Evolutionary conservation across 345 rosid species (phyloP).

Genomic region (Aurinia saxatilis): DNA sequence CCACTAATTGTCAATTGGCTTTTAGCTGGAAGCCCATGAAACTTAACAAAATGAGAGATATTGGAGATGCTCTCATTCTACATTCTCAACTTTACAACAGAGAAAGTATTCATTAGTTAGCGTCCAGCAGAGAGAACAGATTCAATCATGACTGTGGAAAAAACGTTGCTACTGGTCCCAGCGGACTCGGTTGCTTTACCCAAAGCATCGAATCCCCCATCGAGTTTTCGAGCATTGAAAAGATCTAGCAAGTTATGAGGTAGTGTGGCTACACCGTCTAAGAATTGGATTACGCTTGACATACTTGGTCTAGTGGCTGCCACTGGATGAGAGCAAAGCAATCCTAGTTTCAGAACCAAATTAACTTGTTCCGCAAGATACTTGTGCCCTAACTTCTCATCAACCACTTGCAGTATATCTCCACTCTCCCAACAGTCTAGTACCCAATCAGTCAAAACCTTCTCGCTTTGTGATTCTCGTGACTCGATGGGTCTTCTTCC

Average conservation of each 20-base stretch:
- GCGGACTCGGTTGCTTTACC: slow-evolving; percentile 5
- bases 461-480: slow-evolving; percentile 3
- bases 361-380: slow-evolving; percentile 20
- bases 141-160: slow-evolving; percentile 2
- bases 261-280: slow-evolving; percentile 21
- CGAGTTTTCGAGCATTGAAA: neutral
- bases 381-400: slow-evolving; percentile 13
- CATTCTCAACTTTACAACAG: neutral
- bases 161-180: neutral
- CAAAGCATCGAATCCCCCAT: slow-evolving; percentile 9
- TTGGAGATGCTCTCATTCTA: neutral
- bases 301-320: slow-evolving; percentile 35
- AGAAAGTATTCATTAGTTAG: neutral
- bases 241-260: slow-evolving; percentile 22
- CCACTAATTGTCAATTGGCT: too few relatives aligned
- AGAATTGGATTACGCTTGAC: slow-evolving; percentile 18
- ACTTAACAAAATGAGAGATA: too few relatives aligned
- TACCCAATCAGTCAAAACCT: slow-evolving; percentile 19
- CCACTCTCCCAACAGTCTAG: slow-evolving; percentile 17
- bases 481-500: slow-evolving; percentile 48
- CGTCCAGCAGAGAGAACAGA: slow-evolving; percentile 26
- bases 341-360: slow-evolving; percentile 22
- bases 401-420: slow-evolving; percentile 13
- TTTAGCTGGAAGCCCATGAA: too few relatives aligned
- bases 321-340: slow-evolving; percentile 26